Percentiles rank a stretch among this genome's conserved stretches.
phyloP scores from a whole-genome alignment of 2,329 filamentous ascomycete genomes.

The Talaromyces sp. region DNA sequence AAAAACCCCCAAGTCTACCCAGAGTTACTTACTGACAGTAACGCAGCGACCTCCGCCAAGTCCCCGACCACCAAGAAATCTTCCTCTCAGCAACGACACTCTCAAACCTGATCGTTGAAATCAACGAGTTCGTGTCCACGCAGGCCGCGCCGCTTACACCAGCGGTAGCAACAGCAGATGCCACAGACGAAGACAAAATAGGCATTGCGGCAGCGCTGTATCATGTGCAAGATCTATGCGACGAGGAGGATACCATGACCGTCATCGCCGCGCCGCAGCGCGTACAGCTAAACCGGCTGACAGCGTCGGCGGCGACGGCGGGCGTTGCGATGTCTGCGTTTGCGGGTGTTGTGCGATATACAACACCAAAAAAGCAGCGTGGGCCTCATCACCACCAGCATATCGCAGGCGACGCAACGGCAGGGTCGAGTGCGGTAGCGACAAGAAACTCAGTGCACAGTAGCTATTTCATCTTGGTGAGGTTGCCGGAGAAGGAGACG shows the following conservation, averaged over 20 bases:
- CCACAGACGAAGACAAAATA: conserved; percentile 56
- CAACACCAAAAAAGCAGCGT: conserved; percentile 15
- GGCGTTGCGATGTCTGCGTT: conserved; percentile 16
- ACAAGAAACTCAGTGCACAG: conserved; percentile 47
- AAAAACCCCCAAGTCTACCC: background rate
- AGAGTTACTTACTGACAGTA: background rate
- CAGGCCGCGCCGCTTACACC: conserved; percentile 15
- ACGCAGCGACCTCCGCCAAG: conserved; percentile 30
- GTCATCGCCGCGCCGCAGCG: conserved; percentile 63
- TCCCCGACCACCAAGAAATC: conserved; percentile 72
- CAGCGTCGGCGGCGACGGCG: conserved; percentile 36
- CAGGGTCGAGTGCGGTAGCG: conserved; percentile 16
- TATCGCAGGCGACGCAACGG: conserved; percentile 11
- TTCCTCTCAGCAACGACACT: conserved; percentile 80
- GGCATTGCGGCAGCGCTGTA: conserved; percentile 61
- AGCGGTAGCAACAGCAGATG: conserved; percentile 16
- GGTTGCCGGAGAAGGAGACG: conserved; percentile 68
- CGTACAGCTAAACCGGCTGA: conserved; percentile 21
- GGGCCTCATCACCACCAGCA: conserved; percentile 6
- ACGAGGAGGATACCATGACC: conserved; percentile 58
- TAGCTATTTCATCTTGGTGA: conserved; percentile 70
- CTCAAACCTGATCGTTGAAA: conserved; percentile 83
- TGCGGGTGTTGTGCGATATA: conserved; percentile 25
- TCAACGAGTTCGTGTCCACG: conserved; percentile 68
- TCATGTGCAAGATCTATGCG: conserved; percentile 65